Evolutionary conservation across 164 flowering plant genomes (phyloP), one percentile per base, ranked within the genome.

Genomic region (Echeveria elegans): DNA sequence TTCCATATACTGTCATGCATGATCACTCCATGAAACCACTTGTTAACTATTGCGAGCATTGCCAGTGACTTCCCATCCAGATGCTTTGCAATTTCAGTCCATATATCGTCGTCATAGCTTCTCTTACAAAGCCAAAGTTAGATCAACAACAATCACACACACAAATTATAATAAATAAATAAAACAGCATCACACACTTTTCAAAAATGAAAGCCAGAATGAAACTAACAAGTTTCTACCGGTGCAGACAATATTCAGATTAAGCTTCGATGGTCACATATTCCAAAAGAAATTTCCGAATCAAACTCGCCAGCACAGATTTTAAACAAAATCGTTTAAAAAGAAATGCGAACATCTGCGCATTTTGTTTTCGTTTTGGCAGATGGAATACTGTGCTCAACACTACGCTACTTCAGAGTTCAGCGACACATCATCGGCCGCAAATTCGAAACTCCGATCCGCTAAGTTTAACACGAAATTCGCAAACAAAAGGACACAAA

Each of bases 21-120:
- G 23, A 86, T 63, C n/a, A 82, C 36, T 30, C 70, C 72, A 68
- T 78, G 66, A 72, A 95, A 95, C 99, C 97, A 95, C 45, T 77
- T 82, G 70, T 74, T 76, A 1, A 87, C 80, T 28, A 73, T 65
- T 66, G 79, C 88, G 23, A 95, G 86, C 94, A 72, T 92, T 77
- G 87, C 83, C 77, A 95, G 72, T 23, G 88, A 82, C 71, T 72
- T 85, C 21, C 92, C 97, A 47, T 84, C 90, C 75, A 92, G 69
- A 72, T 68, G 86, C 84, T 84, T 92, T 2, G 96, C 85, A 0
- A 95, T 86, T 80, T 88, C 96, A 7, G 83, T 88, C 99, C 99
- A 95, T 11, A 88, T 34, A 47, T 95, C 99, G 67, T 73, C 85
- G 64, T 91, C 93, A 37, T 68, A 85, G 73, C 97, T 90, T 47